Percentiles rank a stretch among this genome's conserved stretches.
phyloP scores from a whole-genome alignment of 805 yeast genomes.

The Saccharomyces eubayanus region DNA sequence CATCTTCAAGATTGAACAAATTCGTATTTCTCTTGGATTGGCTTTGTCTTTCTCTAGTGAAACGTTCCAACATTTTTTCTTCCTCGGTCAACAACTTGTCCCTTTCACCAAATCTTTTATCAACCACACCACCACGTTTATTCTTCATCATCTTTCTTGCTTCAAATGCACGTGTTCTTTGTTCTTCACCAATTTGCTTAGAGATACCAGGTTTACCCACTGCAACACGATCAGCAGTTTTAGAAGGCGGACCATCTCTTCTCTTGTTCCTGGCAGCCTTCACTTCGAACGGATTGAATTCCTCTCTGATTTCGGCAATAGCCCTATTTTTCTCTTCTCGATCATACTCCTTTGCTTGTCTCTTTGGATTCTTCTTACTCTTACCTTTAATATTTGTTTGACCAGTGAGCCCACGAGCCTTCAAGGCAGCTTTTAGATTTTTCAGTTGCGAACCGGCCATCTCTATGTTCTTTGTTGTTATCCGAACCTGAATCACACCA shows the following conservation, averaged over 20 bases:
- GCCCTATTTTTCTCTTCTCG: constrained; percentile 57
- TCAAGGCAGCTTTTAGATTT: constrained; percentile 66
- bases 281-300: constrained; percentile 85
- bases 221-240: constrained; percentile 36
- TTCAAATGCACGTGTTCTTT: constrained; percentile 54
- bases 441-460: constrained; percentile 90
- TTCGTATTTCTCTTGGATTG: constrained; percentile 47
- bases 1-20: constrained; percentile 69
- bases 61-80: constrained; percentile 91
- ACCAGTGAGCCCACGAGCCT: constrained; percentile 77
- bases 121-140: constrained; percentile 69
- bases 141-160: constrained; percentile 54
- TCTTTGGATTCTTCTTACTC: constrained; percentile 36
- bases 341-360: constrained; percentile 56
- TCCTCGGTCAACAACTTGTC: constrained; percentile 66
- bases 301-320: constrained; percentile 57
- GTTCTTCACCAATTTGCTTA: constrained; percentile 61
- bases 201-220: constrained; percentile 64
- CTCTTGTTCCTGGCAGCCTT: constrained; percentile 60
- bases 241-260: constrained; percentile 33
- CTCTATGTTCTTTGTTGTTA: neutral
- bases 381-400: constrained; percentile 63
- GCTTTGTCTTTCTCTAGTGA: constrained; percentile 75
- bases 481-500: neutral
- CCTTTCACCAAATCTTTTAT: constrained; percentile 88